These are phyloP conservation scores for Solanum sparsipilum DNA, from an alignment of 257 asterid genomes.

Conservation along the genomic window DNA sequence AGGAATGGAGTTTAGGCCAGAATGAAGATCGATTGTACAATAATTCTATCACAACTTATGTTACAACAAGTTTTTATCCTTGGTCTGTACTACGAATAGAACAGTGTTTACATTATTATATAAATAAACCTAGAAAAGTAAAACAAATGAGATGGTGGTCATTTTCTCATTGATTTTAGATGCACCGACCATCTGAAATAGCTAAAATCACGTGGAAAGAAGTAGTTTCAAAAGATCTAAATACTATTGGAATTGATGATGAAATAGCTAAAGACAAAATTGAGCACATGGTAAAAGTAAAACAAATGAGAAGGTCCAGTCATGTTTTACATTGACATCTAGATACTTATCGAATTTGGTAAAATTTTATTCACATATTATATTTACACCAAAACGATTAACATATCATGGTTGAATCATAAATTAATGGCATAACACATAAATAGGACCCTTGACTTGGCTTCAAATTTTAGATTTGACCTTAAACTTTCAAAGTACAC, in stretches of 20 bases:
- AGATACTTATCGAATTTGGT: not conserved
- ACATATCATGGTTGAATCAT: not conserved
- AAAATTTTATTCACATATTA: not conserved
- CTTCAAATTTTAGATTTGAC: too few species aligned
- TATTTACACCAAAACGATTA: not conserved
- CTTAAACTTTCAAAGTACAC: too few species aligned
- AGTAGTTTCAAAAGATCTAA: not conserved
- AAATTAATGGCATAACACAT: not conserved
- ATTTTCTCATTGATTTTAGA: not conserved
- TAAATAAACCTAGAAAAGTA: not conserved
- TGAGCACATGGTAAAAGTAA: not conserved
- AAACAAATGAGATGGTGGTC: not conserved
- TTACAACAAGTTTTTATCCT: not conserved
- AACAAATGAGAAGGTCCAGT: not conserved
- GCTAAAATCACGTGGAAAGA: not conserved
- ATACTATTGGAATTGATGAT: not conserved
- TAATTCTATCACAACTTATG: not conserved
- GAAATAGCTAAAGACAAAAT: not conserved
- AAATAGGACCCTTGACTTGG: too few species aligned
- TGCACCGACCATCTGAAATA: not conserved
- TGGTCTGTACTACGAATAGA: not conserved
- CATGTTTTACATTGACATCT: not conserved
- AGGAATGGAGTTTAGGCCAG: constrained; percentile 57
- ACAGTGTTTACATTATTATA: not conserved
- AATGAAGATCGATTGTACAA: not conserved